phyloP scores from a whole-genome alignment of 169 alveolate species.

The Eimeria acervulina region DNA sequence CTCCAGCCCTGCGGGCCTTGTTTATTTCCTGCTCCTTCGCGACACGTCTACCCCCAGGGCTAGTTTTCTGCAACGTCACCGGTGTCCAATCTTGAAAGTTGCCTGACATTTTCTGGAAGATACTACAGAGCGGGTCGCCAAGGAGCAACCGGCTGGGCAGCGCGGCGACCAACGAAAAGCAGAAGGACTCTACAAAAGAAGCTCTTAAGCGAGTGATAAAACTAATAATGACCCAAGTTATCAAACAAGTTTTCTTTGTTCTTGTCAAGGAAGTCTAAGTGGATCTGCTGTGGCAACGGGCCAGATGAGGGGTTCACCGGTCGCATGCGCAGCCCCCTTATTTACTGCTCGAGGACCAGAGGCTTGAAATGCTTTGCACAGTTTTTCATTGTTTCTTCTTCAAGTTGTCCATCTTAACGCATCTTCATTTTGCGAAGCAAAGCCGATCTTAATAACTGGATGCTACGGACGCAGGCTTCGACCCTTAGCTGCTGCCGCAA shows the following conservation, averaged over 20 bases:
- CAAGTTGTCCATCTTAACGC: background rate
- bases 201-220: background rate
- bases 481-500: background rate
- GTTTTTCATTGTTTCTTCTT: background rate
- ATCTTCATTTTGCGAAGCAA: background rate
- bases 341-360: background rate
- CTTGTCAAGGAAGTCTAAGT: background rate
- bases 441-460: background rate
- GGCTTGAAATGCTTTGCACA: background rate
- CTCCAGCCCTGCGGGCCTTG: constrained; percentile 84
- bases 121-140: background rate
- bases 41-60: constrained; percentile 83
- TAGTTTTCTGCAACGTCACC: constrained; percentile 83
- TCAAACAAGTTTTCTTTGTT: background rate
- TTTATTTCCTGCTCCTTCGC: constrained; percentile 84
- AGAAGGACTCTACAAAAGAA: background rate
- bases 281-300: background rate
- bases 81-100: constrained; percentile 85
- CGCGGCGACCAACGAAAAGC: background rate
- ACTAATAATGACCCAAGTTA: background rate
- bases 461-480: background rate
- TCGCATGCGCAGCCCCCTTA: background rate
- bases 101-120: constrained; percentile 54
- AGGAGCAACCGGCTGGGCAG: background rate
- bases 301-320: background rate